These are phyloP conservation scores for Penicillium digitatum DNA, from an alignment of 2,329 filamentous ascomycete species.

Conservation along the genomic window DNA sequence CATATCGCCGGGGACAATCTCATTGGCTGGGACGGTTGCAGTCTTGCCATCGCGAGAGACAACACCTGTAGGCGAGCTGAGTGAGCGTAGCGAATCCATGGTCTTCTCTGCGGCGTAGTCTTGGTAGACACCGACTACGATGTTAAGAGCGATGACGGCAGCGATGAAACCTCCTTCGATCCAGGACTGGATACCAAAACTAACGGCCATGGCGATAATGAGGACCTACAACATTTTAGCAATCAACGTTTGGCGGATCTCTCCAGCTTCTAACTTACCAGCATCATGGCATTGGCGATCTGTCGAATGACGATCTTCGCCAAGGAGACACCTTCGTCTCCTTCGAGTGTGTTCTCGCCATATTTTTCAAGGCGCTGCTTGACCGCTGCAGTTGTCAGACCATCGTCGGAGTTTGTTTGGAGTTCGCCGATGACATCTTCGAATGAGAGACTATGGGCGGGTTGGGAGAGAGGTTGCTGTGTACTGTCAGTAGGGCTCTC, in stretches of 20 bases:
- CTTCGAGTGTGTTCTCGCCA: slow-evolving; percentile 63
- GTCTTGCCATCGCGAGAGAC: slow-evolving; percentile 58
- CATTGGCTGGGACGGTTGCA: slow-evolving; percentile 51
- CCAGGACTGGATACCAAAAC: slow-evolving; percentile 55
- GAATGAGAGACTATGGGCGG: slow-evolving; percentile 60
- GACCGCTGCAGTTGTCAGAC: slow-evolving; percentile 55
- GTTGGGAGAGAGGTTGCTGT: slow-evolving; percentile 51
- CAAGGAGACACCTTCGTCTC: slow-evolving; percentile 62
- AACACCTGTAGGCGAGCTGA: slow-evolving; percentile 56
- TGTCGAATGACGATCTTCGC: slow-evolving; percentile 65
- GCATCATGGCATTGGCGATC: slow-evolving; percentile 65
- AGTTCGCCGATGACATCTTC: slow-evolving; percentile 54
- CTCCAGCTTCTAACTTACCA: slow-evolving; percentile 45
- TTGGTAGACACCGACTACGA: slow-evolving; percentile 58
- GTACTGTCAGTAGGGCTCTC: slow-evolving; percentile 35
- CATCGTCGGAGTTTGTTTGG: slow-evolving; percentile 53
- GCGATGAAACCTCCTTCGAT: slow-evolving; percentile 59
- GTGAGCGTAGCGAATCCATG: slow-evolving; percentile 55
- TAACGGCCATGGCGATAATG: slow-evolving; percentile 68
- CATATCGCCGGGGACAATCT: slow-evolving; percentile 62
- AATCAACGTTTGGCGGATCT: neutral
- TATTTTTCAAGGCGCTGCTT: slow-evolving; percentile 53
- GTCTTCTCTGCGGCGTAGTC: slow-evolving; percentile 61
- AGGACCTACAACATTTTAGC: slow-evolving; percentile 56
- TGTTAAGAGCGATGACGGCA: slow-evolving; percentile 57